Percentiles rank a stretch among this genome's conserved stretches.
Evolutionary conservation across 176 grass and related monocot species (phyloP).

Genomic region (Tuctoria greenei): DNA sequence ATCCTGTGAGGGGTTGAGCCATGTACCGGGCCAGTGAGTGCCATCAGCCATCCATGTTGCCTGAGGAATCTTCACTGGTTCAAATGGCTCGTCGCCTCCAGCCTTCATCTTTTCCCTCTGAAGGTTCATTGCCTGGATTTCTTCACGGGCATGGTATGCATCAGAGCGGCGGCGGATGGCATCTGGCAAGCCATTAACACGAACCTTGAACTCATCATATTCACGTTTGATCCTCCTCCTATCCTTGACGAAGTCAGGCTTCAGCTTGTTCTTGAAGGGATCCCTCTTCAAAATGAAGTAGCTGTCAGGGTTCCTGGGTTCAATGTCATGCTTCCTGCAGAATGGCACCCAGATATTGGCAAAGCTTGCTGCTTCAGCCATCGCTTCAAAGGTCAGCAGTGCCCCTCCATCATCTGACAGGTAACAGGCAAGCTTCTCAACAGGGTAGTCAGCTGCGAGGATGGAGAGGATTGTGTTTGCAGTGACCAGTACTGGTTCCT

Average conservation of each 20-base stretch:
- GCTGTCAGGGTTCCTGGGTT: constrained; percentile 95
- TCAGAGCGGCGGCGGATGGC: constrained; percentile 88
- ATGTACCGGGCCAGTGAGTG: constrained; percentile 96
- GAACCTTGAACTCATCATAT: constrained; percentile 96
- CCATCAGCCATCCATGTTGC: constrained; percentile 99
- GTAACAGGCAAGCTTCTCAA: constrained; percentile 96
- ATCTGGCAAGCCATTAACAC: constrained; percentile 86
- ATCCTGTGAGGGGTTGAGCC: constrained; percentile 73
- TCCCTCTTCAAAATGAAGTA: constrained; percentile 87
- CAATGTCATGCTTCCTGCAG: constrained; percentile 92
- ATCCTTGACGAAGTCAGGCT: constrained; percentile 91
- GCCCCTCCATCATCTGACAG: constrained; percentile 93
- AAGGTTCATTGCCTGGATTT: constrained; percentile 91
- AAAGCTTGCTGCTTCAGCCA: constrained; percentile 97
- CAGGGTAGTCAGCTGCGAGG: constrained; percentile 82
- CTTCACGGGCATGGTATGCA: constrained; percentile 93
- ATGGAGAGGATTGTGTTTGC: constrained; percentile 97
- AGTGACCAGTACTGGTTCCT: constrained; percentile 92
- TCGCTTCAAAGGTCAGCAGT: constrained; percentile 92
- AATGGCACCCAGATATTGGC: constrained; percentile 91
- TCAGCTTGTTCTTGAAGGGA: constrained; percentile 93
- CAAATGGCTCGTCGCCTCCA: constrained; percentile 67
- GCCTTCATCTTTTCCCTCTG: constrained; percentile 79
- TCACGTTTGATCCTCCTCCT: constrained; percentile 85
- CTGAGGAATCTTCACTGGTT: constrained; percentile 86